A percentile compares a stretch with the other conserved stretches of the same genome.
Evolutionary conservation across 1,284 basidiomycete genomes (phyloP).

Genomic region (Singerocomus rubriflavus): DNA sequence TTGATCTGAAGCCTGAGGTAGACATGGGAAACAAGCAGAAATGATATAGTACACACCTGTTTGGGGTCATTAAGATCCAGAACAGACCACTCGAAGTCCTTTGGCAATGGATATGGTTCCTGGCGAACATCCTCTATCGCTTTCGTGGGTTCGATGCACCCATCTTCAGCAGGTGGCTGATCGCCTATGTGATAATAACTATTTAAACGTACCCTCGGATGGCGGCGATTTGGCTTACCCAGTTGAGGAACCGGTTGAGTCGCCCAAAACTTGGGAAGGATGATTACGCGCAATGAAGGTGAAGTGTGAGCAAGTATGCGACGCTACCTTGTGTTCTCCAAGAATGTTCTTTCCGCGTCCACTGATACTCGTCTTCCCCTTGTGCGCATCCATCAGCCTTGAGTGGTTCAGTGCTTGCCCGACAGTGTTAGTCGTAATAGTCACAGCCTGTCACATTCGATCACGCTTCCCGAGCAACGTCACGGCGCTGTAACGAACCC

Average conservation of each 20-base stretch:
- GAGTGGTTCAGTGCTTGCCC: constrained; percentile 61
- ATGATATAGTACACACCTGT: constrained; percentile 46
- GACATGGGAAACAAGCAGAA: background rate
- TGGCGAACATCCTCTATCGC: constrained; percentile 79
- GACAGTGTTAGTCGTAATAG: constrained; percentile 45
- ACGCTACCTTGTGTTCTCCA: constrained; percentile 80
- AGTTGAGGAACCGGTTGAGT: constrained; percentile 94
- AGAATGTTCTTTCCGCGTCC: constrained; percentile 74
- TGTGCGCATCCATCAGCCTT: constrained; percentile 70
- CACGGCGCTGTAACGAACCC: no score
- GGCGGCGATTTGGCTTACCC: constrained; percentile 40
- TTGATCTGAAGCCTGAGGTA: constrained; percentile 54
- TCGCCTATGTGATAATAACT: constrained; percentile 49
- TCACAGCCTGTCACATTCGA: no score
- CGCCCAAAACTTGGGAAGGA: constrained; percentile 75
- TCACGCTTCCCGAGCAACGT: no score
- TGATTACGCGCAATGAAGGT: constrained; percentile 8
- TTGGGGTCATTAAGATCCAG: constrained; percentile 78
- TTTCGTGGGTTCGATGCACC: constrained; percentile 85
- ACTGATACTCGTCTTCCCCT: constrained; percentile 68
- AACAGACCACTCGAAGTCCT: constrained; percentile 91
- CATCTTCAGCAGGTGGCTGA: constrained; percentile 67
- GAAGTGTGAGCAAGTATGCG: constrained; percentile 1
- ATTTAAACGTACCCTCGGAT: constrained; percentile 2
- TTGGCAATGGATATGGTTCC: constrained; percentile 85